A percentile compares a stretch with the other conserved stretches of the same genome.
Conservation (phyloP, 768 basidiomycete genomes). For the Heimioporus sp. region DNA sequence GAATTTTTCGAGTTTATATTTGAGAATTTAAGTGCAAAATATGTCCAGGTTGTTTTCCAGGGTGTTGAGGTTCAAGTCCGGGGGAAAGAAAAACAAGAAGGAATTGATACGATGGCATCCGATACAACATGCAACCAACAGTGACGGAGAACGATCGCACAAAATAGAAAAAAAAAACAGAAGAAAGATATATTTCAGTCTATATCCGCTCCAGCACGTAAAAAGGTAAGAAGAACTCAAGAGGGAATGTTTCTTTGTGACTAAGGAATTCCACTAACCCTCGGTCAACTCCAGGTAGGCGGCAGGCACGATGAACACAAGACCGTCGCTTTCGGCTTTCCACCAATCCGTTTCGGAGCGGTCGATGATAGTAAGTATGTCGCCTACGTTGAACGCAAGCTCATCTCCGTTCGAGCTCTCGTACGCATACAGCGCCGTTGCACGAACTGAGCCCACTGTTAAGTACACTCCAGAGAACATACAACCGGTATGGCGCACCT, state of each 20-base stretch:
- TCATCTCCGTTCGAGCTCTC: conserved; percentile 71
- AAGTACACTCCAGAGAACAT: not conserved
- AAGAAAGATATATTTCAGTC: conserved; percentile 76
- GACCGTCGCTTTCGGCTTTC: conserved; percentile 87
- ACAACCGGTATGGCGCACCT: conserved; percentile 36
- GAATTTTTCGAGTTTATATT: conserved; percentile 14
- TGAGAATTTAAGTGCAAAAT: conserved; percentile 1
- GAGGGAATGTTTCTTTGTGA: conserved; percentile 34
- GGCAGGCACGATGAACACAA: conserved; percentile 89
- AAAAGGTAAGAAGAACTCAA: conserved; percentile 54
- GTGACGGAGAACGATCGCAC: conserved; percentile 33
- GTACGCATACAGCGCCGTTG: conserved; percentile 82
- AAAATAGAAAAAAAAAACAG: conserved; percentile 40
- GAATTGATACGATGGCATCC: conserved; percentile 10
- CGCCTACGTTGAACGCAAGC: conserved; percentile 82
- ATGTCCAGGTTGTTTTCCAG: conserved; percentile 3
- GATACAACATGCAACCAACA: conserved; percentile 8
- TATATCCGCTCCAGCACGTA: conserved; percentile 47
- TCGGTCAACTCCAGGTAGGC: conserved; percentile 81
- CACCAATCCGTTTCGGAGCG: conserved; percentile 88
- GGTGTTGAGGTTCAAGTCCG: conserved; percentile 5
- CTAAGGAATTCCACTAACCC: conserved; percentile 74
- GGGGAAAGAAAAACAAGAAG: not conserved
- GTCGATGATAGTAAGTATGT: conserved; percentile 77
- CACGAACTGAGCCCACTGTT: conserved; percentile 44